A percentile compares a stretch with the other conserved stretches of the same genome.
These are phyloP conservation scores for Pelagomonas calceolata DNA, from an alignment of 108 stramenopile genomes.

Conservation along the genomic window DNA sequence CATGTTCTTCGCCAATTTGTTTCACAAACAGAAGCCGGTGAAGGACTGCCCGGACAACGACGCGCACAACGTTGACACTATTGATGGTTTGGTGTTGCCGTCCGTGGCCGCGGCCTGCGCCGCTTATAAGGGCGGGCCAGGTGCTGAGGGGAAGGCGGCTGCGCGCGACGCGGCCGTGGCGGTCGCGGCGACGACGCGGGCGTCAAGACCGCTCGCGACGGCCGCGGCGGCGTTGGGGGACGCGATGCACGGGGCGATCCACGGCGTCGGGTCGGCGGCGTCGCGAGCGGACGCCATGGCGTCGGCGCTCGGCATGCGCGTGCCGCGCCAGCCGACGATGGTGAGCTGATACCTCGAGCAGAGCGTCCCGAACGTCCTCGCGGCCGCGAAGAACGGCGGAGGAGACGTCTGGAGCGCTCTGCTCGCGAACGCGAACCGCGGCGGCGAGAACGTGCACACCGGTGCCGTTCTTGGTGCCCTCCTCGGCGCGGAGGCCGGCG, in stretches of 20 bases:
- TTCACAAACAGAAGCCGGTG: conserved; percentile 37
- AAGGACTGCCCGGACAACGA: conserved; percentile 77
- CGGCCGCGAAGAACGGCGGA: conserved; percentile 52
- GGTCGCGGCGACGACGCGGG: conserved; percentile 48
- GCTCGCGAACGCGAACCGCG: conserved; percentile 66
- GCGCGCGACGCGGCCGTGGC: conserved; percentile 29
- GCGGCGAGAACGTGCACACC: conserved; percentile 79
- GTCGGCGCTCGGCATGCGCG: conserved; percentile 21
- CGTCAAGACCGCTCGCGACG: conserved; percentile 33
- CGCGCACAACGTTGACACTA: conserved; percentile 74
- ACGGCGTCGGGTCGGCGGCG: conserved; percentile 11
- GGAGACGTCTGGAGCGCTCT: conserved; percentile 46
- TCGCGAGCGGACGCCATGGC: conserved; percentile 22
- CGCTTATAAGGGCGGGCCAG: conserved; percentile 10
- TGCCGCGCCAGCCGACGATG: conserved; percentile 37
- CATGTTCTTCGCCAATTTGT: conserved; percentile 77
- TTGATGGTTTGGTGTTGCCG: conserved; percentile 63
- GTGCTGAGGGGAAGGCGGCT: not conserved
- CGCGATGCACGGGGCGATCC: conserved; percentile 29
- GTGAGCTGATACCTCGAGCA: conserved; percentile 57
- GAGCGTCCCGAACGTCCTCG: conserved; percentile 49
- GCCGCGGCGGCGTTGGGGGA: conserved; percentile 36
- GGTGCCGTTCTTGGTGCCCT: conserved; percentile 66
- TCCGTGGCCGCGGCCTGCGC: conserved; percentile 51
- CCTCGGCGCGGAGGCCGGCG: conserved; percentile 54